Conservation (phyloP, 768 basidiomycete genomes). For the Symmetrospora coprosmae region DNA sequence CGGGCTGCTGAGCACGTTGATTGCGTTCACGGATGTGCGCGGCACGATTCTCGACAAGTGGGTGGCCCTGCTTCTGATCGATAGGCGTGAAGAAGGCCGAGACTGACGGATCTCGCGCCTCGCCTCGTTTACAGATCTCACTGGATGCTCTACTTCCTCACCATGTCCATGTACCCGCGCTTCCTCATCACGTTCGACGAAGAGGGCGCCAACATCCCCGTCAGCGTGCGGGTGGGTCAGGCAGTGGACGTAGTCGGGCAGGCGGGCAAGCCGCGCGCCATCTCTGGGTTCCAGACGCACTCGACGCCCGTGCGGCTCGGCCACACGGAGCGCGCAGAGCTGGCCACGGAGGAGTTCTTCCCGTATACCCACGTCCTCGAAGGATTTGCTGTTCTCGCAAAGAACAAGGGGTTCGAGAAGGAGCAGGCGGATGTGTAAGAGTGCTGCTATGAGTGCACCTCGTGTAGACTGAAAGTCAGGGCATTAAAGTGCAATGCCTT, state of each 20-base stretch:
- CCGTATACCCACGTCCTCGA: conserved; percentile 80
- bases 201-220: conserved; percentile 58
- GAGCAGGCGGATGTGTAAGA: conserved; percentile 22
- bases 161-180: conserved; percentile 91
- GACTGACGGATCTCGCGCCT: too few species aligned
- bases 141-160: conserved; percentile 97
- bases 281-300: conserved; percentile 97
- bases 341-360: conserved; percentile 93
- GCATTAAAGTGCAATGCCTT: too few species aligned
- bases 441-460: too few species aligned
- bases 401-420: conserved; percentile 39
- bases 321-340: conserved; percentile 82
- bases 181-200: conserved; percentile 96
- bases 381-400: conserved; percentile 47
- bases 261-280: conserved; percentile 90
- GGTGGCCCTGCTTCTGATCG: not conserved
- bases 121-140: conserved; percentile 64
- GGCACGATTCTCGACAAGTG: conserved; percentile 39
- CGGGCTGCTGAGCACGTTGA: conserved; percentile 70
- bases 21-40: conserved; percentile 87
- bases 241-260: conserved; percentile 96
- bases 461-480: too few species aligned
- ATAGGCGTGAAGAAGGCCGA: conserved; percentile 4
- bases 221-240: conserved; percentile 89
- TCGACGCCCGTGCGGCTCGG: conserved; percentile 88